These are phyloP conservation scores for Picea mariana DNA, from an alignment of 83 land plant genomes.

Conservation along the genomic window DNA sequence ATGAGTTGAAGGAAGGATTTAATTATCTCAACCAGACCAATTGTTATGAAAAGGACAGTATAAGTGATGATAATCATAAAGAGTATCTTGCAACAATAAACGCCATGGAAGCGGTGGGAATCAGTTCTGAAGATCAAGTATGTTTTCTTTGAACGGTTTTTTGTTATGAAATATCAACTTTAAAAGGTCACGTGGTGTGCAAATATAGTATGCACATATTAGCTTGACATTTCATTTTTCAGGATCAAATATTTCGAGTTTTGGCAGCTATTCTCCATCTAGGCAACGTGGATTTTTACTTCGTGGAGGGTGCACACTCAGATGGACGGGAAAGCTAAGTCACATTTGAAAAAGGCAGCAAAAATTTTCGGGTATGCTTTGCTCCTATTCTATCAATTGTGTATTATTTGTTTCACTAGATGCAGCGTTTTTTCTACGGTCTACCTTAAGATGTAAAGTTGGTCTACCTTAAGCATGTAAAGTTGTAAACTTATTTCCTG, in stretches of 20 bases:
- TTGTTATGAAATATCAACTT: neutral
- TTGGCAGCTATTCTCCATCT: conserved; percentile 90
- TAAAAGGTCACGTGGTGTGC: neutral
- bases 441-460: neutral
- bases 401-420: neutral
- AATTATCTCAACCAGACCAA: too few relatives aligned
- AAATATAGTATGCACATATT: neutral
- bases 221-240: neutral
- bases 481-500: neutral
- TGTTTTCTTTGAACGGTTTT: neutral
- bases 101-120: conserved; percentile 97
- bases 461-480: neutral
- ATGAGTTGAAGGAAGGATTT: conserved; percentile 61
- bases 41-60: conserved; percentile 69
- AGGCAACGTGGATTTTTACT: conserved; percentile 85
- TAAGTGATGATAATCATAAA: conserved; percentile 52
- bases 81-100: conserved; percentile 84
- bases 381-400: neutral
- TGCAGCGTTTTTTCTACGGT: too few relatives aligned
- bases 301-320: conserved; percentile 82
- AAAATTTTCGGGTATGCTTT: conserved; percentile 82
- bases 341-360: conserved; percentile 79
- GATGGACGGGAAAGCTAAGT: conserved; percentile 74
- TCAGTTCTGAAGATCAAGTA: conserved; percentile 87
- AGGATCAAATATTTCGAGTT: conserved; percentile 98